Base-by-base conservation (phyloP, 2,329 filamentous ascomycete genomes). In the Balansia obtecta region DNA sequence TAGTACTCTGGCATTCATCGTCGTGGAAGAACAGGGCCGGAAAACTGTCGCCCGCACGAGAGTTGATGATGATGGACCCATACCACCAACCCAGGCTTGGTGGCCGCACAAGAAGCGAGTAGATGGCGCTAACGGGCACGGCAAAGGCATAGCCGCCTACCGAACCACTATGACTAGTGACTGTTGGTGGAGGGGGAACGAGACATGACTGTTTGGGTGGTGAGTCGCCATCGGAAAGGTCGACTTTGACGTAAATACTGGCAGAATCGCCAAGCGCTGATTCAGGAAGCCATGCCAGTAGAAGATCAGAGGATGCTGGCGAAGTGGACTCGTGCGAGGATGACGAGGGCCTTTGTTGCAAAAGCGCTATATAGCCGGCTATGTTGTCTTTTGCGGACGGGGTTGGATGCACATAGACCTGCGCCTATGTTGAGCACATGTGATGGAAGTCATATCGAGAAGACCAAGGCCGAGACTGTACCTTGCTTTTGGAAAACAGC, bases 81-180 rank as follows among this genome's bases (percentile, higher is more conserved):
- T 94, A 96, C 93, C 93, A 98, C 94, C 93, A 98, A 15, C 93
- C 94, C 8, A 95, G 70, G 64, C 88, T 96, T 5, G 93, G 94
- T 3, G 91, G 91, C 2, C 93, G 82, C 39, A 98, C 83, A 8
- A 95, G 75, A 5, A 98, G 75, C 30, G 88, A 95, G 68, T 94
- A 98, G 53, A 98, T 84, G 55, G 91, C 86, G 57, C 82, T 88
- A 32, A 97, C 78, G 1, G 93, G 93, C 6, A 98, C 78, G 1
- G 91, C 89, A 63, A 98, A 98, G 1, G 93, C 82, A 64, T 95
- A 96, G 45, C 85, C 80, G 4, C 90, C 90, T 46, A 82, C 71
- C 0, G 85, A 78, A 43, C 79, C 79, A 53, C 77, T 75, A 63
- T 90, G 86, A 1, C 82, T 79, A 0, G 88, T 91, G 11, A 89